Percentiles rank a stretch among this genome's conserved stretches.
Evolutionary conservation across 1,139 yeast species (phyloP).

Genomic region (Magnusiomyces ingens): DNA sequence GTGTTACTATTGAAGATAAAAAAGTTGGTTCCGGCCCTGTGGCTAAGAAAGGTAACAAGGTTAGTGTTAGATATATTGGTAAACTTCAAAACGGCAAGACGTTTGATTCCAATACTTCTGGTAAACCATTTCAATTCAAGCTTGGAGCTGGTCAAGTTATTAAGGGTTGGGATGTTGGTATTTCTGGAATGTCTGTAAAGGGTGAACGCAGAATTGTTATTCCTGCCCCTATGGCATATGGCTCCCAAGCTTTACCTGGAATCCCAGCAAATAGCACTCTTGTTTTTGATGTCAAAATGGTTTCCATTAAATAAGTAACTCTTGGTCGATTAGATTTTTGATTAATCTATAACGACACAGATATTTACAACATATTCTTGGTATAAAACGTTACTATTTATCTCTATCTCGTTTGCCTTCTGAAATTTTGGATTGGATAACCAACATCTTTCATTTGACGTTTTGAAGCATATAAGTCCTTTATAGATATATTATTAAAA

Average conservation of each 20-base stretch:
- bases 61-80: constrained; percentile 96
- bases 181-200: constrained; percentile 96
- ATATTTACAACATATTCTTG: neutral
- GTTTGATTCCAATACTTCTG: constrained; percentile 94
- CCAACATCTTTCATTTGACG: too few relatives aligned
- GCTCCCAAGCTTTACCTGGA: constrained; percentile 89
- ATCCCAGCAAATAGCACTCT: constrained; percentile 95
- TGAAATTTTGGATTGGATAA: too few relatives aligned
- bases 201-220: constrained; percentile 98
- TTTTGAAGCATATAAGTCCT: too few relatives aligned
- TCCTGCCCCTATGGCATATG: constrained; percentile 96
- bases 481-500: too few relatives aligned
- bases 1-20: constrained; percentile 90
- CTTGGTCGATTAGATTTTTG: neutral
- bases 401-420: neutral
- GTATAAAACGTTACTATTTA: neutral
- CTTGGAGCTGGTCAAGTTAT: constrained; percentile 98
- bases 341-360: too few relatives aligned
- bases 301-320: constrained; percentile 70
- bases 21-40: constrained; percentile 78
- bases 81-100: constrained; percentile 93
- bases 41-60: constrained; percentile 85
- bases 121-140: constrained; percentile 87
- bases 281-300: constrained; percentile 91
- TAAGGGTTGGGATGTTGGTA: constrained; percentile 98